Evolutionary conservation across 306 rosid genomes (phyloP).

Genomic region (Cucumis sativus): DNA sequence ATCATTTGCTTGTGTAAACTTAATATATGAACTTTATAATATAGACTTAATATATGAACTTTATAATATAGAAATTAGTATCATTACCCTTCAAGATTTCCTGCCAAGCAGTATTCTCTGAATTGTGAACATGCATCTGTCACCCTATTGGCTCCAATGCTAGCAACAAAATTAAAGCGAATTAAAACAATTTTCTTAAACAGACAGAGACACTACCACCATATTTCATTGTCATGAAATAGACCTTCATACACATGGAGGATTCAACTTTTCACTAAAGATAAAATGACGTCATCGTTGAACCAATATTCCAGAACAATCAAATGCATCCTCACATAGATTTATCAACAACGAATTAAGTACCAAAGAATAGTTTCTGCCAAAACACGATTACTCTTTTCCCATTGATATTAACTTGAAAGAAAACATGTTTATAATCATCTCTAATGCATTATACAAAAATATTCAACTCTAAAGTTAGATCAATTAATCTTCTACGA

Average conservation of each 20-base stretch:
- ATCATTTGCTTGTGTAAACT: background rate
- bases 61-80: background rate
- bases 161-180: slow-evolving; percentile 10
- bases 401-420: background rate
- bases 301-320: background rate
- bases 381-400: background rate
- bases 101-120: slow-evolving; percentile 46
- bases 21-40: background rate
- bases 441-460: background rate
- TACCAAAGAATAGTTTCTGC: background rate
- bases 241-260: background rate
- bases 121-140: slow-evolving; percentile 43
- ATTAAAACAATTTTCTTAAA: background rate
- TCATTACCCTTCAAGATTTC: slow-evolving; percentile 49
- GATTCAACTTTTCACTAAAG: background rate
- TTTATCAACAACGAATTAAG: background rate
- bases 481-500: background rate
- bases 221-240: background rate
- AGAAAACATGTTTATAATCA: background rate
- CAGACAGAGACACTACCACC: background rate
- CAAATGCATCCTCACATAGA: background rate
- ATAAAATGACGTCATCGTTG: background rate
- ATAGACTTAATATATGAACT: background rate
- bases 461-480: background rate
- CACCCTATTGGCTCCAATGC: slow-evolving; percentile 81